Evolutionary conservation across 2,329 filamentous ascomycete genomes (phyloP).

Genomic region (Xylariaceae sp.): DNA sequence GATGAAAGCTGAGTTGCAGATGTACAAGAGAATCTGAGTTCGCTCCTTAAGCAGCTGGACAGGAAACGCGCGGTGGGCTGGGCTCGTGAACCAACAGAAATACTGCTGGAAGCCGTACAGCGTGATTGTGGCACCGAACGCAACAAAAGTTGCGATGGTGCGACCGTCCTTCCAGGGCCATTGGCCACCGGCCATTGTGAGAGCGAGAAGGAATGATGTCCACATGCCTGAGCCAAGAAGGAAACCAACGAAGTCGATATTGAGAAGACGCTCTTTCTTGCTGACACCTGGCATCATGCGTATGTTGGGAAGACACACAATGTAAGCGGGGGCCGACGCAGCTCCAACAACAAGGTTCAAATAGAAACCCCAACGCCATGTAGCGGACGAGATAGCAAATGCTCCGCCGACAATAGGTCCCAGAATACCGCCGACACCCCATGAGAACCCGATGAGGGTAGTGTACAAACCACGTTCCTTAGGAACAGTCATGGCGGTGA

Average conservation of each 20-base stretch:
- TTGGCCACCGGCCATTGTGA: conserved; percentile 46
- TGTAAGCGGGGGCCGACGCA: conserved; percentile 32
- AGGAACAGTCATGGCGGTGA: conserved; percentile 27
- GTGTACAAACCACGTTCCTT: conserved; percentile 33
- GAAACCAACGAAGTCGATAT: conserved; percentile 45
- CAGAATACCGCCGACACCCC: conserved; percentile 37
- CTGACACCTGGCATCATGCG: conserved; percentile 29
- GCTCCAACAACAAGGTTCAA: conserved; percentile 53
- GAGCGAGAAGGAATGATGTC: conserved; percentile 41
- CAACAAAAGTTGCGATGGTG: conserved; percentile 45
- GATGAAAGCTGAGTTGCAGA: conserved; percentile 32
- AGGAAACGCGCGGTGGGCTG: conserved; percentile 42
- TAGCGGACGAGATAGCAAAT: conserved; percentile 39
- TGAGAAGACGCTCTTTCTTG: conserved; percentile 19
- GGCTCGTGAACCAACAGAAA: conserved; percentile 39
- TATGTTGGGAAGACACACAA: conserved; percentile 30
- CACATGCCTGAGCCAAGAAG: conserved; percentile 39
- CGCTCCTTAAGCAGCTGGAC: conserved; percentile 38
- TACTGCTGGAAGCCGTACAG: conserved; percentile 44
- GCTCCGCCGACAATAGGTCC: conserved; percentile 46
- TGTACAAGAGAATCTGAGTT: conserved; percentile 41
- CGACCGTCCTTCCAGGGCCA: conserved; percentile 47
- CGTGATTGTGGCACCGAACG: conserved; percentile 40
- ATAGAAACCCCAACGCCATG: conserved; percentile 51
- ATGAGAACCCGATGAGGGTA: conserved; percentile 27